Evolutionary conservation across 805 yeast species (phyloP), one percentile per base, ranked within the genome.

Genomic region (Candida krabiensis): DNA sequence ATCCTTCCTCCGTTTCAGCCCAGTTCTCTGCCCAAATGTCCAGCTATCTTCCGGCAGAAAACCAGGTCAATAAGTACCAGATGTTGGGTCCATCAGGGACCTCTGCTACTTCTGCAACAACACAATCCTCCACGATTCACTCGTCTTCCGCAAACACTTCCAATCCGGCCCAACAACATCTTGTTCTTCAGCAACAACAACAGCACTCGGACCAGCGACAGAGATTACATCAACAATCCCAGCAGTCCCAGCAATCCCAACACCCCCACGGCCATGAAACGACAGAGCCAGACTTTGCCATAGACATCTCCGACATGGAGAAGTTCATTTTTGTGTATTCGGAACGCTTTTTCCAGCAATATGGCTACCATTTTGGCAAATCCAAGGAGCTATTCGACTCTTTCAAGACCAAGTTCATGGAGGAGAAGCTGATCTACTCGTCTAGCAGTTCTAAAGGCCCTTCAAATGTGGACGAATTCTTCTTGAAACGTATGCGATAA

Each of bases 311-410:
- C 7, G 64, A 61, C 39, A 61, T 62, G 61, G 67, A 62, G 37
- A 55, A 49, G 37, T 54, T 62, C 23, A 47, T 62, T 18, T 62
- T 58, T 39, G 53, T 60, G 9, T 60, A 58, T 43, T 55, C 61
- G 5, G 64, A 60, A 28, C 41, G 53, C 18, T 62, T 62, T 40
- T 61, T 62, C 37, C 49, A 43, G 28, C 56, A 57, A 19, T 52
- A 52, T 39, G 45, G 47, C 24, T 38, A 28, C 17, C 49, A 47
- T 5, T 61, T 61, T 33, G 38, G 43, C n/a, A 49, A 56, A 42
- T 55, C 65, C 1, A 53, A 46, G 21, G 53, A 49, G 22, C 23
- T 59, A 2, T 60, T 62, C 33, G 57, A 62, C 21, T 37, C 41
- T 15, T 58, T 61, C 43, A 60, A 60, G 35, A 41, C 47, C 15